Evolutionary conservation across 73 alveolate species (phyloP).

Genomic region (Stentor roeselii): DNA sequence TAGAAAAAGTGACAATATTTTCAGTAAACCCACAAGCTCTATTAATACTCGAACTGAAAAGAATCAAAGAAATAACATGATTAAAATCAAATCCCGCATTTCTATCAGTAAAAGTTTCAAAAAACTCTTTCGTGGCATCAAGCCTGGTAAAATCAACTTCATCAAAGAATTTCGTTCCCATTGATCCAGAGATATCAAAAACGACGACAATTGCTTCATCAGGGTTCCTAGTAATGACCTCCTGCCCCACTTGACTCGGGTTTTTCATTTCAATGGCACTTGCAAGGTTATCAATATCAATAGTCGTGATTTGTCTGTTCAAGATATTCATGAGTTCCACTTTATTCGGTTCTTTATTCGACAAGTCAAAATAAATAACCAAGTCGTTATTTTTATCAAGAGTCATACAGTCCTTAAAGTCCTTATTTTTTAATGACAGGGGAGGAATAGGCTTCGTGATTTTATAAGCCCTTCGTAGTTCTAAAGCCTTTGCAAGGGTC

Average conservation of each 20-base stretch:
- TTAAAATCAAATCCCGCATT: conserved; percentile 47
- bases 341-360: conserved; percentile 1
- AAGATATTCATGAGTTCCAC: conserved; percentile 15
- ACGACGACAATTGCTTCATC: conserved; percentile 51
- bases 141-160: conserved; percentile 48
- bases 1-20: conserved; percentile 37
- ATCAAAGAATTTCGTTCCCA: conserved; percentile 37
- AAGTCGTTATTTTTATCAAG: neutral
- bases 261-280: conserved; percentile 4
- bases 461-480: neutral
- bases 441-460: conserved; percentile 14
- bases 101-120: conserved; percentile 52
- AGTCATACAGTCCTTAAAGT: conserved; percentile 1
- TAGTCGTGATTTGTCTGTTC: neutral
- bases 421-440: neutral
- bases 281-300: conserved; percentile 14
- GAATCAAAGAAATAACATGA: conserved; percentile 33
- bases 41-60: conserved; percentile 29
- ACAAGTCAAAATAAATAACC: neutral
- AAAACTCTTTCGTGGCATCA: conserved; percentile 47
- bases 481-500: neutral
- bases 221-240: conserved; percentile 30
- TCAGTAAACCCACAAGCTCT: conserved; percentile 45
- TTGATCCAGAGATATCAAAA: conserved; percentile 53
- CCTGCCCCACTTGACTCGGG: neutral